Conservation (phyloP, 225 moss, liverwort and hornwort species). For the Polytrichum commune region DNA sequence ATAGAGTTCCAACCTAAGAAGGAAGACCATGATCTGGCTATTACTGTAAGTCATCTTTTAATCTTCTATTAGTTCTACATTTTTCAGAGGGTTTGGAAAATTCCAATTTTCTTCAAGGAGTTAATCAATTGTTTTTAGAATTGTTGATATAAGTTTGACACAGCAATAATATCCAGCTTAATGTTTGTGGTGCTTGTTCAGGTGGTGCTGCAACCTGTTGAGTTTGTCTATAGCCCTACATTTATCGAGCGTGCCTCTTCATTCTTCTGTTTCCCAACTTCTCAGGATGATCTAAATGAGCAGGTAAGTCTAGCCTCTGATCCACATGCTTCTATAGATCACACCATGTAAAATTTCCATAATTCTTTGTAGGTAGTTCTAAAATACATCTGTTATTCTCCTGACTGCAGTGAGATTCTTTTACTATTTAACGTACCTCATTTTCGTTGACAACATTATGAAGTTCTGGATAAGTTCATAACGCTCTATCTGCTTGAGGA, state of each 20-base stretch:
- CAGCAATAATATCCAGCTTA: constrained; percentile 12
- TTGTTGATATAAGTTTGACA: constrained; percentile 4
- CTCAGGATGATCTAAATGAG: constrained; percentile 56
- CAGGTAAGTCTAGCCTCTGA: constrained; percentile 36
- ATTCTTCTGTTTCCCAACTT: constrained; percentile 63
- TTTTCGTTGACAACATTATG: too few species aligned
- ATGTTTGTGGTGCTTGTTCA: constrained; percentile 27
- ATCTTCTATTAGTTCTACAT: too few species aligned
- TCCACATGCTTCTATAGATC: too few species aligned
- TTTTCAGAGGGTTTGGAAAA: too few species aligned
- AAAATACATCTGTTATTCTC: background rate
- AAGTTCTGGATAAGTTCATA: too few species aligned
- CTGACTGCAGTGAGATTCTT: too few species aligned
- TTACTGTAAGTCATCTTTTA: constrained; percentile 47
- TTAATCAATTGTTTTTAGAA: background rate
- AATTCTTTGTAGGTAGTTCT: too few species aligned
- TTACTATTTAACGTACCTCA: too few species aligned
- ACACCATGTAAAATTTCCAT: too few species aligned
- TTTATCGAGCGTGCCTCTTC: constrained; percentile 55
- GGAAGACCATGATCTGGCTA: constrained; percentile 50
- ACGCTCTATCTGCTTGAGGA: too few species aligned
- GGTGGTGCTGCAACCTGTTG: constrained; percentile 83
- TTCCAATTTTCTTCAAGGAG: too few species aligned
- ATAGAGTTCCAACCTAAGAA: constrained; percentile 56
- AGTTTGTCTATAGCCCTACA: constrained; percentile 81